phyloP scores from a whole-genome alignment of 768 basidiomycete genomes.

The Mycena vitilis region DNA sequence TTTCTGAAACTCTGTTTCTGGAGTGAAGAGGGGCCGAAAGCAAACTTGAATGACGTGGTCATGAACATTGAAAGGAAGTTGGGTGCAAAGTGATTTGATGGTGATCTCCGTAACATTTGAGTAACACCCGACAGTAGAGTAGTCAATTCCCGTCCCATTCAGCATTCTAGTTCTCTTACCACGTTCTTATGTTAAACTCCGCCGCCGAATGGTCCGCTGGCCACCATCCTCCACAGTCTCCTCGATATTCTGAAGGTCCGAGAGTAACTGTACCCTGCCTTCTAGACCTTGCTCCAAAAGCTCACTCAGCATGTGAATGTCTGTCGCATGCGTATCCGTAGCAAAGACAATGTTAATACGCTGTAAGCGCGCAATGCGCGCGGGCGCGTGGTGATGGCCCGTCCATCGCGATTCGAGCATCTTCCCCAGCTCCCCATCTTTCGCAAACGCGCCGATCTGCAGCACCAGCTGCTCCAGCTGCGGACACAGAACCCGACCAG shows the following conservation, averaged over 20 bases:
- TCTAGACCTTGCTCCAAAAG: slow-evolving; percentile 19
- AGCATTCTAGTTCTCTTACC: too few relatives aligned
- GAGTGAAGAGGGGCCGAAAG: slow-evolving; percentile 22
- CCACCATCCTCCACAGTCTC: not conserved
- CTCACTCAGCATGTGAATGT: slow-evolving; percentile 4
- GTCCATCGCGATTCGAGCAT: slow-evolving; percentile 30
- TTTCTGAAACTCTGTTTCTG: slow-evolving; percentile 11
- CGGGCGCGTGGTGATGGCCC: slow-evolving; percentile 17
- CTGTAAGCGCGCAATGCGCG: slow-evolving; percentile 22
- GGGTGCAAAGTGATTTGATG: not conserved
- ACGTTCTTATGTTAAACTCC: not conserved
- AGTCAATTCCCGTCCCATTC: too few relatives aligned
- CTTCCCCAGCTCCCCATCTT: slow-evolving; percentile 25
- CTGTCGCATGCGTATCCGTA: slow-evolving; percentile 21
- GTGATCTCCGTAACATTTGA: too few relatives aligned
- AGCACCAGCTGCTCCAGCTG: slow-evolving; percentile 27
- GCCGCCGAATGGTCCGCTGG: slow-evolving; percentile 4
- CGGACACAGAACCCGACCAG: slow-evolving; percentile 18
- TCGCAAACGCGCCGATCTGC: slow-evolving; percentile 23
- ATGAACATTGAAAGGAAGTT: too few relatives aligned
- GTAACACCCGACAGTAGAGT: too few relatives aligned
- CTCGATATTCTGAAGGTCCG: not conserved
- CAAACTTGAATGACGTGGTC: slow-evolving; percentile 2
- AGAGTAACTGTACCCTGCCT: slow-evolving; percentile 14
- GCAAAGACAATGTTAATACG: slow-evolving; percentile 18